Base-by-base conservation (phyloP, 2,329 filamentous ascomycete species). In the Botrytis paeoniae region DNA sequence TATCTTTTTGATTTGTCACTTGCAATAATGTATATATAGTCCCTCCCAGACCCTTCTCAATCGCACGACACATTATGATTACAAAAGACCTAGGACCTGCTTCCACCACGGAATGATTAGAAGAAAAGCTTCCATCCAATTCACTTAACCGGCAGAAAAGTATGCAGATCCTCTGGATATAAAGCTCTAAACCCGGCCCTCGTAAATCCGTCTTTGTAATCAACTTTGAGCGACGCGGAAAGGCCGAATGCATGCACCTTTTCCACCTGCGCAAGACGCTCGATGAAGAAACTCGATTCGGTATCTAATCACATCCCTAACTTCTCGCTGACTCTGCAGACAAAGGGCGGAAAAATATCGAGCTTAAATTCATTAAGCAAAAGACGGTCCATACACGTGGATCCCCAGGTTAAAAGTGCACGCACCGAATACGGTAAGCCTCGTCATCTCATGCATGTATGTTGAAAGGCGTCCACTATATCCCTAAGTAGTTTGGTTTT, bases 201-300 rank as follows among this genome's bases (percentile, higher is more conserved):
- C 18, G 39, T 72, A 72, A 60, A 35, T 51, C 70, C 70, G 54
- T 41, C 12, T 60, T 61, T 39, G 43, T 72, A 69, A 69, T 69
- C 63, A 41, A 32, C 16, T 18, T 20, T 63, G 48, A 71, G 65
- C 61, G 43, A 65, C 61, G 48, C 70, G 70, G 70, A 29, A 71
- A 66, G 48, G 39, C 70, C 70, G 70, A 57, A 71, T 66, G 45
- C 29, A 71, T 71, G 61, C 70, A 45, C 48, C 70, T 59, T 66
- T 48, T 59, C 65, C 59, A 25, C n/a, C 29, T 39, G 41, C 43
- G 39, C 41, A 39, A n/a, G 16, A 57, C n/a, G n/a, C 61, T 35
- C 25, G n/a, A 71, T 54, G 14, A 25, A 66, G 69, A 22, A n/a
- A 57, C n/a, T 65, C 51, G 70, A 71, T 45, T 66, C 29, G 32